Percentiles rank a stretch among this genome's conserved stretches.
phyloP scores from a whole-genome alignment of 176 grass and related monocot genomes.

The Oryza officinalis region DNA sequence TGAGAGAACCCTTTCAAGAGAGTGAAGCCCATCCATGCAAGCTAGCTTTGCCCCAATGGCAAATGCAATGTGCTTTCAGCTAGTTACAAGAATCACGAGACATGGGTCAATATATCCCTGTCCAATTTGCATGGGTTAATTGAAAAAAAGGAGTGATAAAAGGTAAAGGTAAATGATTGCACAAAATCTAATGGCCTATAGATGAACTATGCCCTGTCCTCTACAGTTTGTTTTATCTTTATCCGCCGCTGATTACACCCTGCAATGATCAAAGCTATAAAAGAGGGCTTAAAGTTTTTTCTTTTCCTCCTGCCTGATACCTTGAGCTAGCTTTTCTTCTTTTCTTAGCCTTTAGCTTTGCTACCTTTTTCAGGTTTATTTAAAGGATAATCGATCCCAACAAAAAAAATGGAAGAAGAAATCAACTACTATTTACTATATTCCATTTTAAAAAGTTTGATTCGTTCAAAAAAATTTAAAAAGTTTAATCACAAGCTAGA shows the following conservation, averaged over 20 bases:
- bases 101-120: slow-evolving; percentile 1
- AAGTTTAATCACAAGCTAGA: too few relatives aligned
- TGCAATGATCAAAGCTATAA: slow-evolving; percentile 61
- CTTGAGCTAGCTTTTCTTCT: slow-evolving; percentile 55
- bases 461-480: too few relatives aligned
- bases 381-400: neutral
- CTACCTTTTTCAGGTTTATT: slow-evolving; percentile 36
- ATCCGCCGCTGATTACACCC: slow-evolving; percentile 40
- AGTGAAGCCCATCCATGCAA: slow-evolving; percentile 35
- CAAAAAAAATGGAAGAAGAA: neutral
- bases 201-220: slow-evolving; percentile 41
- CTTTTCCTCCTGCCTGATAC: slow-evolving; percentile 39
- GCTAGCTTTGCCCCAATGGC: slow-evolving; percentile 36
- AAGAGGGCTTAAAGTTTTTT: slow-evolving; percentile 48
- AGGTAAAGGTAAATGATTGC: slow-evolving; percentile 31
- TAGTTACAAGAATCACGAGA: slow-evolving; percentile 44
- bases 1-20: slow-evolving; percentile 45
- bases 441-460: neutral
- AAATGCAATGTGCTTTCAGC: slow-evolving; percentile 52
- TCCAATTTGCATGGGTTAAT: slow-evolving; percentile 24
- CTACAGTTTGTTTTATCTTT: slow-evolving; percentile 38
- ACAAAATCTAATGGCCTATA: slow-evolving; percentile 33
- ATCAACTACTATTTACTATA: neutral
- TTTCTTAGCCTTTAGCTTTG: slow-evolving; percentile 53
- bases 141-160: slow-evolving; percentile 14